Base-by-base conservation (phyloP, 345 rosid species). In the Rubroshorea leprosula region DNA sequence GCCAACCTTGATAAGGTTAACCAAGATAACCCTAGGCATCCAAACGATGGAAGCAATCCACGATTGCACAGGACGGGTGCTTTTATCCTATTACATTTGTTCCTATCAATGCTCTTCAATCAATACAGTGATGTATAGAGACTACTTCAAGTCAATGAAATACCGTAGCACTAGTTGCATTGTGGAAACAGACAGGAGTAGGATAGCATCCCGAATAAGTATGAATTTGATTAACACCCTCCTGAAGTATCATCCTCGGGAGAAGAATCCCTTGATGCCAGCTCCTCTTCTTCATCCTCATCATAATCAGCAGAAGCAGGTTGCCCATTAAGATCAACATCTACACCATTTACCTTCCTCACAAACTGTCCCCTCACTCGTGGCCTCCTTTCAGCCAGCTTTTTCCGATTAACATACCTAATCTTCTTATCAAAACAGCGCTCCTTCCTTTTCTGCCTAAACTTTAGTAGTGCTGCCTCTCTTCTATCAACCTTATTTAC, bases 301-400 rank as follows among this genome's bases (percentile, higher is more conserved):
- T 86, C 94, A 31, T 78, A 78, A 60, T 85, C 87, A 54, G 63
- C 78, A 51, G 78, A 59, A 60, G 77, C 79, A 58, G 90, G 94
- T 54, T 84, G 87, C 45, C 97, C 97, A 39, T 85, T 89, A 45
- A 93, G 81, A 68, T 93, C 97, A 62, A 93, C 86, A 65, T 70
- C 76, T 29, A 85, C 80, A 46, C 97, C 91, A 56, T 86, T 89
- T 66, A 79, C 65, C 75, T 87, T 89, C 83, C 96, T 83, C 54
- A 85, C 97, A 82, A 93, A 93, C 77, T 93, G 99, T 49, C 99
- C 99, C 65, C 87, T 79, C 58, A 89, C 91, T 15, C 99, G 97
- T 10, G 99, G 99, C 78, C 99, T 85, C 77, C 94, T 77, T 76
- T 93, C 99, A 25, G 99, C 99, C 45, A 93, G 97, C 58, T 61